A percentile compares a stretch with the other conserved stretches of the same genome.
phyloP scores from a whole-genome alignment of 139 green algal genomes.

The Chlorella sp. region DNA sequence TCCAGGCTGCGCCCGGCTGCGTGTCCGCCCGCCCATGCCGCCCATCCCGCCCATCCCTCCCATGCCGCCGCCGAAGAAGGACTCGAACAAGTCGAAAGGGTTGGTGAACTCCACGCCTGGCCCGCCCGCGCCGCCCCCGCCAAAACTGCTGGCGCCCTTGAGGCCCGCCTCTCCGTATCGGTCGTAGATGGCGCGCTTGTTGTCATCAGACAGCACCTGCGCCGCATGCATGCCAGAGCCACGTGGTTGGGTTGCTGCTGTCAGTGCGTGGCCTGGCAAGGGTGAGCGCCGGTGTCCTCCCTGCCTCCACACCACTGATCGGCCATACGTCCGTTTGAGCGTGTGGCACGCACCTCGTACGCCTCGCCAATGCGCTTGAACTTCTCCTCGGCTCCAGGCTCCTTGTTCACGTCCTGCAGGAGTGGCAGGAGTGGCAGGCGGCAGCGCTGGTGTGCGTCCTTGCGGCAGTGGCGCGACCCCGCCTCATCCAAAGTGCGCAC shows the following conservation, averaged over 20 bases:
- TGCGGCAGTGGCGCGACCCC: no score
- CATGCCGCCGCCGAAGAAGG: slow-evolving; percentile 85
- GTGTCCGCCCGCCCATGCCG: slow-evolving; percentile 26
- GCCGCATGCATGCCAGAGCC: no score
- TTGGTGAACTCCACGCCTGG: slow-evolving; percentile 72
- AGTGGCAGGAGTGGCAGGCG: no score
- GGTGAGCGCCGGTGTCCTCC: no score
- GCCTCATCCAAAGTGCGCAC: not conserved
- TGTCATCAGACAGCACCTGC: slow-evolving; percentile 95
- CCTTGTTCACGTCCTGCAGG: slow-evolving; percentile 91
- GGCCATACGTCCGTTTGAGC: no score
- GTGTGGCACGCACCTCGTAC: slow-evolving; percentile 86
- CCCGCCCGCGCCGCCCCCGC: slow-evolving; percentile 37
- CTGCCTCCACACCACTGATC: no score
- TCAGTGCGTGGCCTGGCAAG: no score
- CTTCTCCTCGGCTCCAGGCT: slow-evolving; percentile 85
- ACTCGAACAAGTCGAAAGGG: slow-evolving; percentile 98
- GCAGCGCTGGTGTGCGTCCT: no score
- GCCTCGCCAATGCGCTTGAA: slow-evolving; percentile 95
- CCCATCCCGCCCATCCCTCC: slow-evolving; percentile 48
- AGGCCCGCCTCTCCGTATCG: slow-evolving; percentile 92
- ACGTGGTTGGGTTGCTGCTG: no score
- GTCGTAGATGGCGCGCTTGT: slow-evolving; percentile 96
- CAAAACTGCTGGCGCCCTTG: slow-evolving; percentile 79
- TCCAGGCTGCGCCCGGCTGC: slow-evolving; percentile 48